Evolutionary conservation across 352 stramenopile species (phyloP), one percentile per base, ranked within the genome.

Genomic region (Globisporangium iwayamae): DNA sequence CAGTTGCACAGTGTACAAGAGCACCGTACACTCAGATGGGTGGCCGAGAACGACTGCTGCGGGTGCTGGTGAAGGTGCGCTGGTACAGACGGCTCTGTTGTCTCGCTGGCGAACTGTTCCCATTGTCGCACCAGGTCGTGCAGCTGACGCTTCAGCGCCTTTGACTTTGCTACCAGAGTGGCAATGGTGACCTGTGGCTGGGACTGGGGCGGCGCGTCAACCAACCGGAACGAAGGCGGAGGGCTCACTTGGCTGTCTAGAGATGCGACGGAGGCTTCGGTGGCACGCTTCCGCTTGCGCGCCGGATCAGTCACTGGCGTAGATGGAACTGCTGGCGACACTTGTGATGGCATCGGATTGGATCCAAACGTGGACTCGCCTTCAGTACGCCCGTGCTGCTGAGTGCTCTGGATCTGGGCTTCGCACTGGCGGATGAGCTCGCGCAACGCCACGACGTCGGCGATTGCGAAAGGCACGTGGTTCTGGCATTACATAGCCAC

Each of bases 31-130:
- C 65, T 66, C 7, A 75, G 47, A 62, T 75, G 65, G 2, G 67
- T 77, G n/a, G 67, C 51, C 18, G 70, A 77, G 34, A 77, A 77
- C 18, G 53, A 47, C 8, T 64, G 63, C 16, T 68, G 34, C n/a
- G 48, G 57, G 10, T 60, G 52, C 2, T 59, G 53, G 10, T 65
- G 53, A 3, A 28, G 25, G 25, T 28, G 25, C 25, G 25, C 25
- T 28, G 41, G 47, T 11, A 52, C 22, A 13, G 18, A 30, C 25
- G 2, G 61, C 52, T n/a, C 69, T 22, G 36, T 32, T 16, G 46
- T 41, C 50, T 56, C 59, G 2, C 63, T 55, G 20, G 68, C 9
- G 16, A 77, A 39, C 22, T 51, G 45, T 45, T 70, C 63, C 70
- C 67, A 74, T 16, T 72, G 50, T 4, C 47, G n/a, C 32, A 65